Evolutionary conservation across 805 yeast genomes (phyloP).

Genomic region (Teunomyces kruisii): DNA sequence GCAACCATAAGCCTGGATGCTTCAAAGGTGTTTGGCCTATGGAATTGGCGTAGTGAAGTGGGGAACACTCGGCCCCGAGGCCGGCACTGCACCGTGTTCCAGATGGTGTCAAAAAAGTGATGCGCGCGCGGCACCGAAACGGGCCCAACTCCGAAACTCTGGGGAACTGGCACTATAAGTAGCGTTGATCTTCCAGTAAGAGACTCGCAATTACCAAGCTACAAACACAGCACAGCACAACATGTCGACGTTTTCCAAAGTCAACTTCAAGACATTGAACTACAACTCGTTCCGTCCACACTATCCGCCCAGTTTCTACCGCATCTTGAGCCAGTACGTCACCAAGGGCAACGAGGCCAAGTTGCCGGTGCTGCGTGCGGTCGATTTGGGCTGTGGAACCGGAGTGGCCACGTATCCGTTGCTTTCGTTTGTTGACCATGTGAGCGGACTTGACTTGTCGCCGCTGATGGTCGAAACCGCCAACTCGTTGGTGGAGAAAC

Average conservation of each 20-base stretch:
- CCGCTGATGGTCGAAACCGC: constrained; percentile 48
- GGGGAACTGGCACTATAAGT: background rate
- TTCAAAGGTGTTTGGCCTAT: no score
- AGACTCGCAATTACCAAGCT: background rate
- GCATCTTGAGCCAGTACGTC: constrained; percentile 25
- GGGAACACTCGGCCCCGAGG: background rate
- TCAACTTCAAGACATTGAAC: constrained; percentile 32
- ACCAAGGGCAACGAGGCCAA: constrained; percentile 12
- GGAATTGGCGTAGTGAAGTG: no score
- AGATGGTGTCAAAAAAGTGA: no score
- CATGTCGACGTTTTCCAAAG: constrained; percentile 36
- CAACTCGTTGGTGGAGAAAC: constrained; percentile 21
- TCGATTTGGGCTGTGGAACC: constrained; percentile 53
- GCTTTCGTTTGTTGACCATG: constrained; percentile 34
- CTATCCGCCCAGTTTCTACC: constrained; percentile 39
- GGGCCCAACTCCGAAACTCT: background rate
- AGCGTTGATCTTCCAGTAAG: background rate
- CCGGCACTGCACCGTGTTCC: background rate
- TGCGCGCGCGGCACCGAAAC: background rate
- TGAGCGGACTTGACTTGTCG: constrained; percentile 49
- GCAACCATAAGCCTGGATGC: no score
- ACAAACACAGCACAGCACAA: background rate
- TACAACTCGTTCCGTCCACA: constrained; percentile 42
- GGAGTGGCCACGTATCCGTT: constrained; percentile 52
- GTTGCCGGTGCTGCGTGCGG: constrained; percentile 23